A percentile compares a stretch with the other conserved stretches of the same genome.
These are phyloP conservation scores for Graphilbum fragrans DNA, from an alignment of 2,329 filamentous ascomycete genomes.

Conservation along the genomic window DNA sequence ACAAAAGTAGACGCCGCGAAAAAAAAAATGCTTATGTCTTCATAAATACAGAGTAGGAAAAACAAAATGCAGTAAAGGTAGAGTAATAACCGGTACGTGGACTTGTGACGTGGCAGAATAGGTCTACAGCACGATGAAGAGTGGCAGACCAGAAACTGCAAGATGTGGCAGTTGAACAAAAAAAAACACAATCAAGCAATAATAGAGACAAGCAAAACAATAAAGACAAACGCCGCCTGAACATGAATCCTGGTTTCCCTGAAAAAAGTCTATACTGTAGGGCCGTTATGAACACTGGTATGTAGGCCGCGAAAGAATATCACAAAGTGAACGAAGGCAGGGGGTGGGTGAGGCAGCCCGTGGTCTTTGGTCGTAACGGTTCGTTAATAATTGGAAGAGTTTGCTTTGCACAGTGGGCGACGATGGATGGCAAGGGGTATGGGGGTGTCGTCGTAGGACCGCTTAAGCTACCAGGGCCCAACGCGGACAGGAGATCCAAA, in stretches of 20 bases:
- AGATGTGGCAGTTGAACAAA: not conserved
- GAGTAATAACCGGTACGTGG: too few relatives aligned
- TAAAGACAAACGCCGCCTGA: conserved; percentile 7
- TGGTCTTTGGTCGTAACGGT: conserved; percentile 6
- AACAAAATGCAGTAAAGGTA: too few relatives aligned
- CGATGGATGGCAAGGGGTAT: not conserved
- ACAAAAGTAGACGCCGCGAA: too few relatives aligned
- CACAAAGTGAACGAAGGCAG: not conserved
- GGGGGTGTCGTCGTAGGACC: not conserved
- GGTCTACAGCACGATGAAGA: too few relatives aligned
- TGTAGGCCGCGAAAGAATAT: not conserved
- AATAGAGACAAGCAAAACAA: not conserved
- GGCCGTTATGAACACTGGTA: conserved; percentile 1
- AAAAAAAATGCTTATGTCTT: too few relatives aligned
- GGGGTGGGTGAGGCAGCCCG: not conserved
- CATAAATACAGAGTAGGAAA: too few relatives aligned
- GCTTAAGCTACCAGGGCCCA: conserved; percentile 40
- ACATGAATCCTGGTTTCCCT: conserved; percentile 5
- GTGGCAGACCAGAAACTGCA: too few relatives aligned
- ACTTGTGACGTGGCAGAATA: too few relatives aligned
- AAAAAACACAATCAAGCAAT: not conserved
- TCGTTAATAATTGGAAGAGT: conserved; percentile 5
- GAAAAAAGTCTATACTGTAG: conserved; percentile 4
- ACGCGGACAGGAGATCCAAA: conserved; percentile 50
- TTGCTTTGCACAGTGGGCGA: not conserved